Base-by-base conservation (phyloP, 2,329 filamentous ascomycete genomes). In the Fusarium chuoi region DNA sequence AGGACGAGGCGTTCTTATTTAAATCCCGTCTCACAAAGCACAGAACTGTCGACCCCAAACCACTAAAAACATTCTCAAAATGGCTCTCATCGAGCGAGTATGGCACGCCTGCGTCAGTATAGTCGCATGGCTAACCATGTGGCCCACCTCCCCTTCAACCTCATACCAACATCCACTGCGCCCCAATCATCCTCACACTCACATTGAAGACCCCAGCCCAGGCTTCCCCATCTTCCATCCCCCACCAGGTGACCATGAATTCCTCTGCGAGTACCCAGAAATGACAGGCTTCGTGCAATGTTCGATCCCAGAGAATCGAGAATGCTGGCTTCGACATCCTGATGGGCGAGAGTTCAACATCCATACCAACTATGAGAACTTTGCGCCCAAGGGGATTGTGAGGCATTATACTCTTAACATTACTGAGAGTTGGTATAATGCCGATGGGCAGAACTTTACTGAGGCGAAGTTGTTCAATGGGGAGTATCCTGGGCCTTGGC, bases 401-500 rank as follows among this genome's bases (percentile, higher is more conserved):
- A 69, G 78, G 17, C 30, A 73, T 17, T 79, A 78, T 36, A 70
- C 55, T 1, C 51, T 80, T 3, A 70, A 77, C 17, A 46, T 78
- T 5, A 68, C 71, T 0, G 68, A 78, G 14, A 52, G 49, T 3
- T 55, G 42, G 10, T 65, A 60, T 28, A 76, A 78, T 45, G 78
- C 75, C 0, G 78, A 79, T 24, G 78, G 78, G 2, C 57, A 73
- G 13, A 52, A 71, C 3, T 77, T 77, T 42, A 41, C 56, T 0
- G 49, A 75, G 1, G 78, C 72, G 0, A 79, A 79, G 46, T 14
- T 80, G 5, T 80, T 80, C 24, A 78, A 79, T 33, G 52, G 72
- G 2, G 24, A 48, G 18, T 80, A 79, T 38, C 79, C 79, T 5
- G 79, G 79, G 0, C 79, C 79, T 0, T 77, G 77, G 74, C 71